A percentile compares a stretch with the other conserved stretches of the same genome.
Conservation (phyloP, 352 stramenopile genomes). For the Globisporangium sylvaticum region DNA sequence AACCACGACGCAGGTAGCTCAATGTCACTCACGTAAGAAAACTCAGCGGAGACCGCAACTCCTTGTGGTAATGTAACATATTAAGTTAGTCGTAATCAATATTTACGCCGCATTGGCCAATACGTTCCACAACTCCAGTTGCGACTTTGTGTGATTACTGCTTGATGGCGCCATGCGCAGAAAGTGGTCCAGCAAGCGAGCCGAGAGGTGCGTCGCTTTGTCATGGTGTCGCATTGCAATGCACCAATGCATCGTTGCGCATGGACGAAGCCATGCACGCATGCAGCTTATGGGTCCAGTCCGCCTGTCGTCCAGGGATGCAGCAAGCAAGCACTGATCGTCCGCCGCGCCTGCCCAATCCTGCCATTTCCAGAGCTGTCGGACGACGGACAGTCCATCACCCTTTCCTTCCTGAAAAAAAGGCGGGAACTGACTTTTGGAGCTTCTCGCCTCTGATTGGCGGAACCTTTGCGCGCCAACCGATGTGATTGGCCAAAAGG, state of each 20-base stretch:
- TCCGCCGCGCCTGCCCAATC: background rate
- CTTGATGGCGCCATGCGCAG: background rate
- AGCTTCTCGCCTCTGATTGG: slow-evolving; percentile 2
- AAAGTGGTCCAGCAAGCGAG: background rate
- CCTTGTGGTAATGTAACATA: background rate
- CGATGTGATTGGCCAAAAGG: background rate
- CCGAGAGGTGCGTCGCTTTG: background rate
- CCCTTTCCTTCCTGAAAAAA: background rate
- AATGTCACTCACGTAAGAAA: background rate
- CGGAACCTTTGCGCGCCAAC: slow-evolving; percentile 8
- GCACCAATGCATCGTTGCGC: background rate
- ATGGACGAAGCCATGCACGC: background rate
- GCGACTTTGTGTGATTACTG: background rate
- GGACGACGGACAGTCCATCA: background rate
- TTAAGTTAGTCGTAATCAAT: background rate
- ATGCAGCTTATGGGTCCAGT: background rate
- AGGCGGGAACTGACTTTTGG: slow-evolving; percentile 3
- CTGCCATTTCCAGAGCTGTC: background rate
- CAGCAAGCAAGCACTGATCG: background rate
- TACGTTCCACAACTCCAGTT: background rate
- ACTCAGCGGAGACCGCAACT: background rate
- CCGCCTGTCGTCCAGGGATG: background rate
- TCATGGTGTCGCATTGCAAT: background rate
- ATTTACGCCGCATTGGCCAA: background rate
- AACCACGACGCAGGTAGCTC: background rate